Percentiles rank a stretch among this genome's conserved stretches.
These are phyloP conservation scores for Helianthus tuberosus DNA, from an alignment of 129 eudicot species.

Conservation along the genomic window DNA sequence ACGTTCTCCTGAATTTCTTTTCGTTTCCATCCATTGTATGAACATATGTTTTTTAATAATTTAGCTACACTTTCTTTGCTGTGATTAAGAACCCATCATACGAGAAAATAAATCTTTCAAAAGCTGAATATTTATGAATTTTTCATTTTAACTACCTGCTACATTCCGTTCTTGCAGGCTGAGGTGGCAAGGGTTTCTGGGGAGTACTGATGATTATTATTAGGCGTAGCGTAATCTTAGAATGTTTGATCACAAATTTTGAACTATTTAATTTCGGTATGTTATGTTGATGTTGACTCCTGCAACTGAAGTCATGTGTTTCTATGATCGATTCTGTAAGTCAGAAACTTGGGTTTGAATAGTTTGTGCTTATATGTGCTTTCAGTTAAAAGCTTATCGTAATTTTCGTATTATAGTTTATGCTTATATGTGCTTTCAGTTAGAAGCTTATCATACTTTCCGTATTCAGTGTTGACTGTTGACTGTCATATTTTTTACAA, in stretches of 20 bases:
- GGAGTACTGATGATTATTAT: slow-evolving; percentile 22
- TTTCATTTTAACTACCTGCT: background rate
- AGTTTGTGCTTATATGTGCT: slow-evolving; percentile 14
- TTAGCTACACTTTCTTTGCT: background rate
- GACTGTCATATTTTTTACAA: too few relatives aligned
- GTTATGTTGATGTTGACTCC: slow-evolving; percentile 1
- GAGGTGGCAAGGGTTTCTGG: slow-evolving; percentile 41
- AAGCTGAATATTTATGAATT: background rate
- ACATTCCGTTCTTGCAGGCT: slow-evolving; percentile 20
- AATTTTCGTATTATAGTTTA: background rate
- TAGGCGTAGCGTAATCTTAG: background rate
- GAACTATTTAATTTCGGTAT: slow-evolving; percentile 3
- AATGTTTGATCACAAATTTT: background rate
- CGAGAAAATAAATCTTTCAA: background rate
- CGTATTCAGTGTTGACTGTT: background rate
- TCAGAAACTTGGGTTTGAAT: slow-evolving; percentile 8
- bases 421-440: too few relatives aligned
- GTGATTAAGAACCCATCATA: background rate
- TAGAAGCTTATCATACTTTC: too few relatives aligned
- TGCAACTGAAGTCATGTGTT: background rate
- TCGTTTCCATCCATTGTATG: too few relatives aligned
- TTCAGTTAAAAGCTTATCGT: background rate
- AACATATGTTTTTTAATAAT: too few relatives aligned
- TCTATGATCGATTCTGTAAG: slow-evolving; percentile 4
- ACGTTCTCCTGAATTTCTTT: too few relatives aligned